Conservation (phyloP, 495 filamentous ascomycete species). For the Podospora bellae-mahoneyi region DNA sequence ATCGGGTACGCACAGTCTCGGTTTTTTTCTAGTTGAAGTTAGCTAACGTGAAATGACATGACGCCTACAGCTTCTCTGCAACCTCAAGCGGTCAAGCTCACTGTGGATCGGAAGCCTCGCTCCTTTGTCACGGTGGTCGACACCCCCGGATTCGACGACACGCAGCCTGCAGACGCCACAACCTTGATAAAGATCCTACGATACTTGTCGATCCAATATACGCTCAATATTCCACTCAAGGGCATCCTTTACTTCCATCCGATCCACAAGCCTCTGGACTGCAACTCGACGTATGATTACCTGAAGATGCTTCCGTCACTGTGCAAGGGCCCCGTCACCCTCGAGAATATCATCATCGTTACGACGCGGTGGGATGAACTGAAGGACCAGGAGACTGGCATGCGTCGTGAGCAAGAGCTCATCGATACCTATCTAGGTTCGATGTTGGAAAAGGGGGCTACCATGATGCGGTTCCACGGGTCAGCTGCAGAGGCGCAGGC, state of each 20-base stretch:
- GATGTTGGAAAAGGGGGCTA: constrained; percentile 2
- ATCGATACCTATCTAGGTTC: not conserved
- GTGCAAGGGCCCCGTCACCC: not conserved
- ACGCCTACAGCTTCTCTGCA: not conserved
- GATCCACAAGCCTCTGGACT: not conserved
- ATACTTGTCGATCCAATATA: not conserved
- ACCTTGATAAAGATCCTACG: not conserved
- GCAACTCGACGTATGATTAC: not conserved
- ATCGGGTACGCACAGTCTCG: not conserved
- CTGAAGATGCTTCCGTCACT: not conserved
- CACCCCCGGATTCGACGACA: not conserved
- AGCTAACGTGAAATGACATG: not conserved
- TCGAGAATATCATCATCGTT: not conserved
- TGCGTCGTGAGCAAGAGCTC: constrained; percentile 1
- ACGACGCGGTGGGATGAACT: not conserved
- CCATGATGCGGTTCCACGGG: not conserved
- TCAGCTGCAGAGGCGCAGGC: not conserved
- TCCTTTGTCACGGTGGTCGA: not conserved
- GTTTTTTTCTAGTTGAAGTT: not conserved
- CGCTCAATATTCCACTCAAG: constrained; percentile 3
- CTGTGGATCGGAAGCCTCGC: not conserved
- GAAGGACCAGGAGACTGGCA: not conserved
- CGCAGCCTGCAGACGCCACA: not conserved
- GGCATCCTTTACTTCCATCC: constrained; percentile 8
- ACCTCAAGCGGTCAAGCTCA: not conserved